Conservation (phyloP, 306 rosid genomes). For the Parietaria judaica region DNA sequence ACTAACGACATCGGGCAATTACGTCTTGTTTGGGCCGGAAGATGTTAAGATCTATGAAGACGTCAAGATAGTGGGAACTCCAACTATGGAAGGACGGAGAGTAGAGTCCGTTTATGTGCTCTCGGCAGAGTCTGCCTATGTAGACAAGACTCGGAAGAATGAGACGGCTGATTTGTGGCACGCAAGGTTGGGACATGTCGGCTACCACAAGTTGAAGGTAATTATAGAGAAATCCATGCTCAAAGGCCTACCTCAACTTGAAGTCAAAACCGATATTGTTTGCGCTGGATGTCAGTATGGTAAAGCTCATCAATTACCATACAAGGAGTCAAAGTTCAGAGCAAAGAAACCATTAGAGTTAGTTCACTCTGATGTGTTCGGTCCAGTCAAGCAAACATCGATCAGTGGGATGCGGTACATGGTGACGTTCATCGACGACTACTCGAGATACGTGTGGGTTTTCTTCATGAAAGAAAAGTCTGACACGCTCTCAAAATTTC, state of each 20-base stretch:
- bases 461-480: background rate
- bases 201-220: background rate
- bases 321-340: background rate
- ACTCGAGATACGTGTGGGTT: background rate
- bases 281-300: background rate
- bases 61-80: background rate
- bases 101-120: background rate
- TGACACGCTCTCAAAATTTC: background rate
- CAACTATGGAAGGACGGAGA: background rate
- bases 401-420: background rate
- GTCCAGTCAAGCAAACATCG: background rate
- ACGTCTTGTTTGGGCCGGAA: background rate
- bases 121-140: background rate
- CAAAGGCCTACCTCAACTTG: slow-evolving; percentile 1
- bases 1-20: background rate
- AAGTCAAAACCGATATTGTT: background rate
- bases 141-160: slow-evolving; percentile 5
- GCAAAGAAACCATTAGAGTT: background rate
- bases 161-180: background rate
- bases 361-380: background rate
- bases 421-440: background rate
- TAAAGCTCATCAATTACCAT: background rate
- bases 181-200: background rate
- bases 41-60: background rate
- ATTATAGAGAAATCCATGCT: background rate